Evolutionary conservation across 495 filamentous ascomycete species (phyloP), one percentile per base, ranked within the genome.

Genomic region (Sporormia fimetaria): DNA sequence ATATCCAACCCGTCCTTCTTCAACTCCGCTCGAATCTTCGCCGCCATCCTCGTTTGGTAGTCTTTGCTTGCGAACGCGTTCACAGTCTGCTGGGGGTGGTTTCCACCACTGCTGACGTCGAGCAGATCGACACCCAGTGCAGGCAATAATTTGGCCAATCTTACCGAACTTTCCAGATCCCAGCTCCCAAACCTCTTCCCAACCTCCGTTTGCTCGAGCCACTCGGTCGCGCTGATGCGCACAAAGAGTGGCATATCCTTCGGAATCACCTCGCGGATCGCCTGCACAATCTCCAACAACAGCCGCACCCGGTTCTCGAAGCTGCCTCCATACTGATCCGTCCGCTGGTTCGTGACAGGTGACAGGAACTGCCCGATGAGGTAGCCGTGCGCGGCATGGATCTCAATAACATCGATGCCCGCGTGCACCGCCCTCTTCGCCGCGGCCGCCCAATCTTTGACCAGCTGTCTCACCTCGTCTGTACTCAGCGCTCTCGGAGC

Each of bases 31-130:
- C 49, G 31, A 16, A 54, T 54, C 10, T 37, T 33, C 15, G 34
- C 29, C 1, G 81, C 69, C 40, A 78, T 76, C n/a, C 67, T 68
- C 3, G 69, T 73, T 60, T 87, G 81, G 64, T 82, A 84, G 0
- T 63, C 77, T 9, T 73, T 72, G 0, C 66, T 65, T 0, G 56
- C 39, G 24, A 33, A 44, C 33, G 36, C 37, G 21, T 70, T 64
- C 35, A 82, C 62, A 52, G 75, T 72, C 60, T 83, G 78, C 11
- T 55, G 54, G 0, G 67, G 48, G 47, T 81, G 68, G 12, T 71
- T 65, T 10, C 77, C 80, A 12, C 75, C 80, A 6, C 61, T 66
- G 32, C 69, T 74, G 16, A 81, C 68, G 51, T 84, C 80, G 9
- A 84, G 48, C 15, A 81, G 51, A 50, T 83, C 79, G 16, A 83